Conservation (phyloP, 208 protist genomes). For the Leishmania aethiopica region DNA sequence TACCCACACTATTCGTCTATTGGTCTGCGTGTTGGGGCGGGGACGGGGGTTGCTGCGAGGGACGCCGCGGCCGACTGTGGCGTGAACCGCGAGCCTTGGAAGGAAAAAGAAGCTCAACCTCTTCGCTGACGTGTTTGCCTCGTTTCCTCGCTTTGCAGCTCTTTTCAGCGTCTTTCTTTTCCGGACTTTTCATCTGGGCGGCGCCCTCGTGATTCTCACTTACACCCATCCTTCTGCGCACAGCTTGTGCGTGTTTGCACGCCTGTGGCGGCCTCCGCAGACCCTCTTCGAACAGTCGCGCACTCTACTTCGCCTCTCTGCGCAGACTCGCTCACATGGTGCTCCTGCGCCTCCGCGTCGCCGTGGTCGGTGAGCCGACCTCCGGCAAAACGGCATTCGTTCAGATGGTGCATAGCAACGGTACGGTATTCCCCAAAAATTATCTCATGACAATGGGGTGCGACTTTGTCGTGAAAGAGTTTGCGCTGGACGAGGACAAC, state of each 20-base stretch:
- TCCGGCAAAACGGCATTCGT: slow-evolving; percentile 92
- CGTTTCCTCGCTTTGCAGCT: neutral
- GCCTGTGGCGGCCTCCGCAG: neutral
- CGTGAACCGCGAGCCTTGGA: too few relatives aligned
- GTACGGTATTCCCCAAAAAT: slow-evolving; percentile 86
- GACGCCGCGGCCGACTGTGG: neutral
- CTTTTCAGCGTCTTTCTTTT: too few relatives aligned
- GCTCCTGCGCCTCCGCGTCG: slow-evolving; percentile 79
- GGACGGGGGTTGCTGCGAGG: neutral
- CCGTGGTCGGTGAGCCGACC: slow-evolving; percentile 86
- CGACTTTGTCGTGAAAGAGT: slow-evolving; percentile 91
- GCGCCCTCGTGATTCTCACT: neutral
- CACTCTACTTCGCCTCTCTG: neutral
- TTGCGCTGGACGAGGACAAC: slow-evolving; percentile 75
- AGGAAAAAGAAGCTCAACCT: neutral
- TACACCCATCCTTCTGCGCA: neutral
- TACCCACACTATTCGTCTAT: neutral
- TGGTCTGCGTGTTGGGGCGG: neutral
- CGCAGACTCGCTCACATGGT: slow-evolving; percentile 59
- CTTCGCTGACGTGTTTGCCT: neutral
- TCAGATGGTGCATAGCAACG: slow-evolving; percentile 92
- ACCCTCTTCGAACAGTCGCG: neutral
- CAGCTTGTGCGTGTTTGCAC: neutral
- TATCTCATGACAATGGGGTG: slow-evolving; percentile 94
- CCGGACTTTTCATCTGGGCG: neutral